Base-by-base conservation (phyloP, 2,329 filamentous ascomycete genomes). In the Neonectria coccinea region DNA sequence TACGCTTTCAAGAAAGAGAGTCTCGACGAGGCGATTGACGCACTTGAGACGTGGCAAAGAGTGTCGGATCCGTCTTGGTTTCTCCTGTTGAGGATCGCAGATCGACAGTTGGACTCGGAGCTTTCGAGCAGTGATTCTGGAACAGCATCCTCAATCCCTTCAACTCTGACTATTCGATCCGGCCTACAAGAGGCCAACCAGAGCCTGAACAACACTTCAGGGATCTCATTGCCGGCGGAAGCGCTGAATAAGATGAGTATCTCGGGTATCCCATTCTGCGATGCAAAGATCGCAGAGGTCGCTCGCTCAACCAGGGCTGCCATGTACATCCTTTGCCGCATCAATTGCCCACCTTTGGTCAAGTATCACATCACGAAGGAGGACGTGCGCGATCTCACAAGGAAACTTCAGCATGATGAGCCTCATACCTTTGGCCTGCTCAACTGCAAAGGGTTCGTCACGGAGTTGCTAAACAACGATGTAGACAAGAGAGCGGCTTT, bases 391-490 rank as follows among this genome's bases (percentile, higher is more conserved):
- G 39, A 55, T n/a, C 39, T 55, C 14, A 39, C 52, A 2, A 29
- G 16, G 22, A 55, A 55, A 18, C 39, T 55, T 16, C 20, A 27
- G 10, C 22, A 44, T 6, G 25, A 55, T 4, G 39, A 33, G 8
- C 52, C 20, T 16, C 41, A 55, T 11, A 55, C 52, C 8, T 55
- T 55, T 55, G 52, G 52, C 11, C 39, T 55, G 4, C 25, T 55
- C 10, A 29, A 39, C 10, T 55, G 52, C 39, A 55, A 55, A 39
- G 52, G 52, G 5, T 22, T 44, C 16, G 25, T 55, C 4, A 45
- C 12, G 20, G 14, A 44, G 14, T 22, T 29, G 4, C 8, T 25
- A 1, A 29, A 20, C 14, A 31, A 20, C 5, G 22, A 16, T 4
- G 10, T 4, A 2, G 22, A n/a, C 11, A 10, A 5, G 16, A 8